Evolutionary conservation across 805 yeast species (phyloP), one percentile per base, ranked within the genome.

Genomic region (Grigorovia humatica): DNA sequence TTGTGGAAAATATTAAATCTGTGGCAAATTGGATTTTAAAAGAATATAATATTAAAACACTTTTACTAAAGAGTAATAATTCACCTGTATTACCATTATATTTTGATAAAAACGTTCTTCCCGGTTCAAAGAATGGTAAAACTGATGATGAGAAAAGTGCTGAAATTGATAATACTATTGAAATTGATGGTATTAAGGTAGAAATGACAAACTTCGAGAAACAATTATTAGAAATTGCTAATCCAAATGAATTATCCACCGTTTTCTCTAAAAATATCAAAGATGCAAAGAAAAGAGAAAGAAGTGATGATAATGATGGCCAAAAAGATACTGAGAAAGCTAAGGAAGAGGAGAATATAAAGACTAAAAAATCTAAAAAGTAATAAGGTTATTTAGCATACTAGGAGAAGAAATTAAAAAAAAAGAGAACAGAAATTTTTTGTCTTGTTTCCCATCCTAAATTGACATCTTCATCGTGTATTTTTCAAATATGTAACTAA

Each of bases 81-180:
- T 87, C 96, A 19, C 96, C 96, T 19, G 79, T 90, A 9, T 73
- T 93, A 60, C 98, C 99, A 46, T 73, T 93, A 54, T 93, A 74
- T 69, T 79, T 82, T 63, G 74, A 84, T 46, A 83, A 84, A 32
- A 75, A 64, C 46, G 71, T 69, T 12, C 64, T 72, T 48, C 29
- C 56, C 61, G 9, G 51, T 51, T 23, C 48, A 2, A 53, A 54
- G 42, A 55, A 66, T 18, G 58, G 61, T 23, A 56, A 48, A 6
- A 62, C 54, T 17, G 64, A 61, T 29, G 59, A 55, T 17, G 66
- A 62, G 13, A 54, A 55, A 40, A 64, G 60, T 51, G 68, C 60
- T 4, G 35, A 43, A n/a, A 44, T 29, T 17, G 30, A 43, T 15
- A 42, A 40, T 11, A 30, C 41, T 19, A 43, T 43, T 9, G 48